phyloP scores from a whole-genome alignment of 495 filamentous ascomycete genomes.

The Neurospora sp. region DNA sequence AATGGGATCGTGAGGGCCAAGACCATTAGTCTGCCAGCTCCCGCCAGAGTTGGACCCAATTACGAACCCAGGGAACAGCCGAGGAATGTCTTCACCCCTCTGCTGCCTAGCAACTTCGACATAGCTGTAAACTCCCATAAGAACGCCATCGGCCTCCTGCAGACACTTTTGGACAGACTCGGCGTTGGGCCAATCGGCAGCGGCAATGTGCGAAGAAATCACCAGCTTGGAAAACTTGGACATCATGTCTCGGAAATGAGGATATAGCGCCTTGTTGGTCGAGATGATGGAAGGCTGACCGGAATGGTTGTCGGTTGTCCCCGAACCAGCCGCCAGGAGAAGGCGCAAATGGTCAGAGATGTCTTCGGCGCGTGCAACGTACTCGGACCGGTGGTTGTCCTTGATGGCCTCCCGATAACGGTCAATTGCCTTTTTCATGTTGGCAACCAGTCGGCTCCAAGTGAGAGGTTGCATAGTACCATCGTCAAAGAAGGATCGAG shows the following conservation, averaged over 20 bases:
- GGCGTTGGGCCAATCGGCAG: slow-evolving; percentile 77
- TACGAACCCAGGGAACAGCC: slow-evolving; percentile 88
- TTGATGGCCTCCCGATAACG: slow-evolving; percentile 76
- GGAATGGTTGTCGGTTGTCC: slow-evolving; percentile 96
- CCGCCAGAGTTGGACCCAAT: slow-evolving; percentile 71
- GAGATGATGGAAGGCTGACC: slow-evolving; percentile 98
- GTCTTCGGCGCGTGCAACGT: slow-evolving; percentile 85
- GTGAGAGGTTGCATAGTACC: slow-evolving; percentile 62
- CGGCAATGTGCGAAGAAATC: slow-evolving; percentile 94
- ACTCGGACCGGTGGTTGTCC: slow-evolving; percentile 72
- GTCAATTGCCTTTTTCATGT: slow-evolving; percentile 83
- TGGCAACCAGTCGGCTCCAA: slow-evolving; percentile 80
- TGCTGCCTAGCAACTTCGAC: slow-evolving; percentile 91
- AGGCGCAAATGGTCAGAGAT: slow-evolving; percentile 94
- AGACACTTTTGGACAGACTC: slow-evolving; percentile 91
- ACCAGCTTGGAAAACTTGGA: slow-evolving; percentile 97
- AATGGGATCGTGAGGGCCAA: slow-evolving; percentile 56
- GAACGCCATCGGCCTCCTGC: slow-evolving; percentile 89
- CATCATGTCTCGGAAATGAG: slow-evolving; percentile 99
- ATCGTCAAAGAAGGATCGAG: slow-evolving; percentile 79
- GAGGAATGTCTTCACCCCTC: slow-evolving; percentile 75
- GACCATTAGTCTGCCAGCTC: slow-evolving; percentile 87
- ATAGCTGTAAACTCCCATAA: slow-evolving; percentile 87
- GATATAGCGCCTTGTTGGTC: slow-evolving; percentile 90
- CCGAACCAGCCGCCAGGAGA: slow-evolving; percentile 88